Percentiles rank a stretch among this genome's conserved stretches.
These are phyloP conservation scores for Penicillium nucicola DNA, from an alignment of 495 filamentous ascomycete genomes.

Conservation along the genomic window DNA sequence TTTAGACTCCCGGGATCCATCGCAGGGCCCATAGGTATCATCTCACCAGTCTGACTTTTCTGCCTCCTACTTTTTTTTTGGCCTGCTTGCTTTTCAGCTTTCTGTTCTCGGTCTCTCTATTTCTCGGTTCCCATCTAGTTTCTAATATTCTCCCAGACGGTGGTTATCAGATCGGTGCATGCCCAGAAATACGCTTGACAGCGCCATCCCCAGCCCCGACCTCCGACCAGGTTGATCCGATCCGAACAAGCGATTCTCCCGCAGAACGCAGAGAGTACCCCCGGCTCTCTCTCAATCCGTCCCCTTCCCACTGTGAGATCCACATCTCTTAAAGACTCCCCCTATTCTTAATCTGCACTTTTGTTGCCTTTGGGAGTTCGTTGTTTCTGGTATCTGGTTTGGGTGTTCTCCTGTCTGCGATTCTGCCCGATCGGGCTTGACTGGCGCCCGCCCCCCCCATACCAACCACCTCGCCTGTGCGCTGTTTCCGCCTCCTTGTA, in stretches of 20 bases:
- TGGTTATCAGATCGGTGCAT: slow-evolving; percentile 25
- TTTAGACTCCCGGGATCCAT: slow-evolving; percentile 31
- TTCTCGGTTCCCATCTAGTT: slow-evolving; percentile 8
- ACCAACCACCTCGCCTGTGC: slow-evolving; percentile 29
- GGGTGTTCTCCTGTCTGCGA: slow-evolving; percentile 7
- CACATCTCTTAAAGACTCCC: slow-evolving; percentile 21
- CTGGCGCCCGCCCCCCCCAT: slow-evolving; percentile 18
- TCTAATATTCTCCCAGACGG: slow-evolving; percentile 4
- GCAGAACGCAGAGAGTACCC: slow-evolving; percentile 29
- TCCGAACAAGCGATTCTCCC: slow-evolving; percentile 47
- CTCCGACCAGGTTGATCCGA: slow-evolving; percentile 37
- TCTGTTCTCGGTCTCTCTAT: background rate
- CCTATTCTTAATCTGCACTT: slow-evolving; percentile 11
- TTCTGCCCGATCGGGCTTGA: slow-evolving; percentile 24
- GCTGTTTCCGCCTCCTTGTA: slow-evolving; percentile 31
- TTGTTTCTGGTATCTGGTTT: slow-evolving; percentile 7
- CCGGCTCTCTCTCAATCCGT: slow-evolving; percentile 26
- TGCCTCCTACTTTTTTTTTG: background rate
- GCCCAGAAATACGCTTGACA: slow-evolving; percentile 42
- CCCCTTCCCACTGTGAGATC: slow-evolving; percentile 30
- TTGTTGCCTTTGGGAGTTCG: slow-evolving; percentile 9
- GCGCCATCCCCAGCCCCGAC: slow-evolving; percentile 37
- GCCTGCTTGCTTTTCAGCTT: background rate
- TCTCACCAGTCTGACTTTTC: slow-evolving; percentile 4
- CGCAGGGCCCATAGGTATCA: slow-evolving; percentile 22